phyloP scores from a whole-genome alignment of 2,329 filamentous ascomycete genomes.

The Geosmithia putterillii region DNA sequence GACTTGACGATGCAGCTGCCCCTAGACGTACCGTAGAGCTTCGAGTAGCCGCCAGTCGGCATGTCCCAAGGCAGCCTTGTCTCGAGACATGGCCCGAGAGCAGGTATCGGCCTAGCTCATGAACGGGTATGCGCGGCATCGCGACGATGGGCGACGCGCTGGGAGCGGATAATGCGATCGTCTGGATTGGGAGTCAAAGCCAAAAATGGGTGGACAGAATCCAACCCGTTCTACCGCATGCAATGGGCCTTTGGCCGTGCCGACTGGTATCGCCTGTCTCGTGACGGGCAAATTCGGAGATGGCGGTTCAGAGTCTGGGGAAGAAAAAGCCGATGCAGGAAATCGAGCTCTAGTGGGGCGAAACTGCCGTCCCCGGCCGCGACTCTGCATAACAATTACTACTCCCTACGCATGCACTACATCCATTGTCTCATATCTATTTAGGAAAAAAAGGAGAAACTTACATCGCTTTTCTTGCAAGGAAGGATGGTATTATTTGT shows the following conservation, averaged over 20 bases:
- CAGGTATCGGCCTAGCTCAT: slow-evolving; percentile 35
- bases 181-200: background rate
- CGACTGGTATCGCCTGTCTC: background rate
- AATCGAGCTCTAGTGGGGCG: background rate
- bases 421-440: no score
- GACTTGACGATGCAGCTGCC: background rate
- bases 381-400: no score
- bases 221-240: background rate
- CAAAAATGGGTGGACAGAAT: background rate
- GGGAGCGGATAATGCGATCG: background rate
- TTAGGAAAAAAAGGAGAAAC: background rate
- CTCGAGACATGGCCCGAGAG: slow-evolving; percentile 29
- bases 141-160: background rate
- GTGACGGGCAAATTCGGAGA: background rate
- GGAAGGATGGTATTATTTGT: no score
- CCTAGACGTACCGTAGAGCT: slow-evolving; percentile 1
- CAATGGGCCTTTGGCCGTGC: background rate
- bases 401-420: no score
- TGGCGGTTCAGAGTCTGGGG: background rate
- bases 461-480: no score
- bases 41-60: slow-evolving; percentile 3
- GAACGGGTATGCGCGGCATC: slow-evolving; percentile 32
- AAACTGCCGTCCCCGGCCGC: no score
- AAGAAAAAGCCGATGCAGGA: background rate
- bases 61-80: slow-evolving; percentile 24